phyloP scores from a whole-genome alignment of 331 rosid species.

The Cucumis variabilis region DNA sequence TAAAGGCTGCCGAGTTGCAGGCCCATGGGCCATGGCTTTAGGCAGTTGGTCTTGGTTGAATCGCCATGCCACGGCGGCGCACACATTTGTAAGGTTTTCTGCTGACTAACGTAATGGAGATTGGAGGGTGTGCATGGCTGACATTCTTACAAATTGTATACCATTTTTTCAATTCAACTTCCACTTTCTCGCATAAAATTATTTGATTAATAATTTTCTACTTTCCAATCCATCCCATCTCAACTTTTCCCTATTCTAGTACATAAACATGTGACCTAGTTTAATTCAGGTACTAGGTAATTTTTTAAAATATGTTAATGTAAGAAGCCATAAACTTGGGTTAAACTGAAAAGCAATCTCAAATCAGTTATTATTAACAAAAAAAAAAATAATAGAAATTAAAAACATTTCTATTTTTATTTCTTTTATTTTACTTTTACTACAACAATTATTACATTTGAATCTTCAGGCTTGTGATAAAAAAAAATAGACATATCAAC shows the following conservation, averaged over 20 bases:
- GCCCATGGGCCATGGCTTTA: not conserved
- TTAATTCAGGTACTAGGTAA: not conserved
- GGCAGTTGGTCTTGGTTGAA: not conserved
- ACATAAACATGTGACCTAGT: too few relatives aligned
- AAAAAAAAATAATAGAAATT: too few relatives aligned
- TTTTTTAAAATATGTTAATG: too few relatives aligned
- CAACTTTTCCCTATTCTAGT: not conserved
- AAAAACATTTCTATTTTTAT: too few relatives aligned
- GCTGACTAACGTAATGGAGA: not conserved
- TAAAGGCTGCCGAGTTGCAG: not conserved
- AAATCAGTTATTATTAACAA: too few relatives aligned
- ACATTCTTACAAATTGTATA: not conserved
- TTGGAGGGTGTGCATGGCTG: not conserved
- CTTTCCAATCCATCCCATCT: not conserved
- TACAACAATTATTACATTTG: too few relatives aligned
- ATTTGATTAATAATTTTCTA: not conserved
- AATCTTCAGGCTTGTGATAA: too few relatives aligned
- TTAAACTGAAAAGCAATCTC: too few relatives aligned
- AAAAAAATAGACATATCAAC: too few relatives aligned
- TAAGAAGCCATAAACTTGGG: too few relatives aligned
- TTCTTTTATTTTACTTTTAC: too few relatives aligned
- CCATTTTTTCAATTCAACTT: not conserved
- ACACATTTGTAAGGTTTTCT: not conserved
- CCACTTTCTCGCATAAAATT: not conserved
- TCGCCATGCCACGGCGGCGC: constrained; percentile 5